A percentile compares a stretch with the other conserved stretches of the same genome.
Conservation (phyloP, 2,329 filamentous ascomycete genomes). For the Corinectria fuckeliana region DNA sequence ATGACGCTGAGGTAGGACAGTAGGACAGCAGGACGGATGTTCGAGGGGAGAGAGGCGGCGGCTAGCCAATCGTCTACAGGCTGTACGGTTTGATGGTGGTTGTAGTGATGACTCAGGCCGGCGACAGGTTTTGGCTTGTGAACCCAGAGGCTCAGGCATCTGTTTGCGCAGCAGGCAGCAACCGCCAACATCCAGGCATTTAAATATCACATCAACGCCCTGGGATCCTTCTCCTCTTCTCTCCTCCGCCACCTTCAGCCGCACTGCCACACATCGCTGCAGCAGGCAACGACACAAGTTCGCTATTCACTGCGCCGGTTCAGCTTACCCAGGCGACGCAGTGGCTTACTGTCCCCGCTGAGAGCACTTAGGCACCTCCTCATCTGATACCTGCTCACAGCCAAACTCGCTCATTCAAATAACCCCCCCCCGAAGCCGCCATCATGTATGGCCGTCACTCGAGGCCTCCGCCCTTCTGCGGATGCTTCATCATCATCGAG, state of each 20-base stretch:
- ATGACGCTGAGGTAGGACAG: no score
- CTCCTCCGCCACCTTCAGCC: constrained; percentile 18
- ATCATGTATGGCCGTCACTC: constrained; percentile 5
- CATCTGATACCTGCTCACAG: not conserved
- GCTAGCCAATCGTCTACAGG: not conserved
- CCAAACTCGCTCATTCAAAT: not conserved
- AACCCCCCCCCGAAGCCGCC: not conserved
- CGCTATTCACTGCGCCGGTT: not conserved
- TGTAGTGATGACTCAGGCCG: not conserved
- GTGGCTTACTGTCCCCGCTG: not conserved
- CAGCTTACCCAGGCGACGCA: no score
- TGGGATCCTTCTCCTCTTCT: not conserved
- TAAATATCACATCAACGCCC: not conserved
- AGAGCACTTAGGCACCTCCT: no score
- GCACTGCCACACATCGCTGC: no score
- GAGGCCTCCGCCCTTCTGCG: constrained; percentile 35
- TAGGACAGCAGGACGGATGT: not conserved
- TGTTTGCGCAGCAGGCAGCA: not conserved
- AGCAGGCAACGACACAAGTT: no score
- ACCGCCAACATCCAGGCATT: not conserved
- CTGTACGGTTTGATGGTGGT: not conserved
- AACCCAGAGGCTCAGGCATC: not conserved
- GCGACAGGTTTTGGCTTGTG: not conserved
- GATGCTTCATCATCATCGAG: constrained; percentile 43
- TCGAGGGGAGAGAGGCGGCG: not conserved